Conservation (phyloP, 257 asterid species). For the Parsonsia alboflavescens region DNA sequence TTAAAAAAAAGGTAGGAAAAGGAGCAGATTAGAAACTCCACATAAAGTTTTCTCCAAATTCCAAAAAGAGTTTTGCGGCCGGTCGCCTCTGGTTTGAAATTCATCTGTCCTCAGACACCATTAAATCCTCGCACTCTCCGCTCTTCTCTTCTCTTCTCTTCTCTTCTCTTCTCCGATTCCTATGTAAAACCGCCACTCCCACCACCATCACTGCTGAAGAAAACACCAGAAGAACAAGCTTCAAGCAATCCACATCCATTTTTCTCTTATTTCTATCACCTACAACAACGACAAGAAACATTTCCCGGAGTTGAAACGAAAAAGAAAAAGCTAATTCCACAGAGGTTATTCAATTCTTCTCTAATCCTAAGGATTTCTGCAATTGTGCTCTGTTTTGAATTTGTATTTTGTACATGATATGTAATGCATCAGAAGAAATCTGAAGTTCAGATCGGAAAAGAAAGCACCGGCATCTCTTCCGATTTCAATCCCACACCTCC, state of each 20-base stretch:
- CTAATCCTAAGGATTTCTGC: background rate
- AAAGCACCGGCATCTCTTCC: constrained; percentile 98
- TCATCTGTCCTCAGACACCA: constrained; percentile 15
- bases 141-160: constrained; percentile 17
- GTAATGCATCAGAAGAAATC: constrained; percentile 98
- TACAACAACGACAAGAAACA: background rate
- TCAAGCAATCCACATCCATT: background rate
- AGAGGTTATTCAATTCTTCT: background rate
- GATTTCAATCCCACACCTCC: constrained; percentile 91
- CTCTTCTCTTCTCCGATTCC: background rate
- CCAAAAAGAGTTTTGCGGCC: background rate
- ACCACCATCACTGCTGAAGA: background rate
- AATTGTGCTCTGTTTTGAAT: background rate
- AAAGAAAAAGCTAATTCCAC: background rate
- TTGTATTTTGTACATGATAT: constrained; percentile 23
- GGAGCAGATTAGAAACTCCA: background rate
- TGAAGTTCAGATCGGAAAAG: constrained; percentile 97
- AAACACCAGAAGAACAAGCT: background rate
- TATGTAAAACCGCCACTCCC: background rate
- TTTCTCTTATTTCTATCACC: background rate
- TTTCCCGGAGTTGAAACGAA: background rate
- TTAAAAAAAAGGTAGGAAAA: background rate
- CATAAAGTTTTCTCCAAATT: background rate
- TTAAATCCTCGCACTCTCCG: constrained; percentile 32
- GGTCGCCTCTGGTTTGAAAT: constrained; percentile 19